Evolutionary conservation across 768 basidiomycete species (phyloP).

Genomic region (Rhizopogon vulgaris): DNA sequence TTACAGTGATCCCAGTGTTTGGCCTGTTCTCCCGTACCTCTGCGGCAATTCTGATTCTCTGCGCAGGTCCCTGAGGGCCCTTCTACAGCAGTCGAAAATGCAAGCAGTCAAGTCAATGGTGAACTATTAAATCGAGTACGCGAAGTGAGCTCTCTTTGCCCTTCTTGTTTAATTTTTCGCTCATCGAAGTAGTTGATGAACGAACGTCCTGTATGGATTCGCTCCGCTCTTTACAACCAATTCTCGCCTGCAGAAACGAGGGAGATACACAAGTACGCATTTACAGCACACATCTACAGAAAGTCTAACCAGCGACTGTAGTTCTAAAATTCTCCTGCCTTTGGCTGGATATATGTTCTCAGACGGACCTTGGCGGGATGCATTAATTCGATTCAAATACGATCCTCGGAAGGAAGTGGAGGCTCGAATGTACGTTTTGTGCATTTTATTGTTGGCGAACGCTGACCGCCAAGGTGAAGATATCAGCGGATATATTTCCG

Average conservation of each 20-base stretch:
- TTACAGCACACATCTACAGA: not conserved
- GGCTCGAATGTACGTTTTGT: slow-evolving; percentile 64
- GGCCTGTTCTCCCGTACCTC: not conserved
- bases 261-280: slow-evolving; percentile 67
- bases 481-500: slow-evolving; percentile 92
- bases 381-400: slow-evolving; percentile 78
- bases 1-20: slow-evolving; percentile 51
- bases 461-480: slow-evolving; percentile 33
- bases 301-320: slow-evolving; percentile 22
- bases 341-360: slow-evolving; percentile 83
- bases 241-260: slow-evolving; percentile 61
- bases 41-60: slow-evolving; percentile 3
- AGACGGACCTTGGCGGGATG: slow-evolving; percentile 93
- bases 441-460: not conserved
- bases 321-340: slow-evolving; percentile 78
- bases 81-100: slow-evolving; percentile 55
- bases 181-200: slow-evolving; percentile 52
- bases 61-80: slow-evolving; percentile 60
- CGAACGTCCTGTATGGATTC: slow-evolving; percentile 83
- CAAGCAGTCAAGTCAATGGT: slow-evolving; percentile 47
- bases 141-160: slow-evolving; percentile 33
- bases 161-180: slow-evolving; percentile 12
- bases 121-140: slow-evolving; percentile 48
- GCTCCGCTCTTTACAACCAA: slow-evolving; percentile 81
- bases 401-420: slow-evolving; percentile 75